A percentile compares a stretch with the other conserved stretches of the same genome.
Evolutionary conservation across 805 yeast species (phyloP).

Genomic region (Monosporozyma servazzii): DNA sequence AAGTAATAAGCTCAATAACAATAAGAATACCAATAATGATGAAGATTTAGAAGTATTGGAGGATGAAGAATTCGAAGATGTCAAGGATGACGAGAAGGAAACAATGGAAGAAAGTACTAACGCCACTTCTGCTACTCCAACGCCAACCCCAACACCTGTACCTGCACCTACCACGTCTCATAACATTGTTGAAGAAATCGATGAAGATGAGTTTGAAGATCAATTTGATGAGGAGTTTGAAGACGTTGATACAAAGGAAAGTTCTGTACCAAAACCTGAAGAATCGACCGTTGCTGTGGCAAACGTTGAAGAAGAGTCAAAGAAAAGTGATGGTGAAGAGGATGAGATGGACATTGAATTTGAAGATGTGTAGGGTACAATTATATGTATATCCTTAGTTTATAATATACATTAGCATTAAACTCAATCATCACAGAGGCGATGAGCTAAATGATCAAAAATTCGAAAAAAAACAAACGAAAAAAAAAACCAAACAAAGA

Average conservation of each 20-base stretch:
- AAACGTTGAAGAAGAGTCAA: slow-evolving; percentile 2
- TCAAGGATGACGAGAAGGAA: neutral
- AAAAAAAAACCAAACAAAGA: neutral
- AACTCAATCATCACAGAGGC: neutral
- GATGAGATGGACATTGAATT: slow-evolving; percentile 30
- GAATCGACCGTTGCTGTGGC: slow-evolving; percentile 2
- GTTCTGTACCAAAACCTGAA: slow-evolving; percentile 5
- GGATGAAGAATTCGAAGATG: slow-evolving; percentile 24
- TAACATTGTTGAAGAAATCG: slow-evolving; percentile 10
- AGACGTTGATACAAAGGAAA: slow-evolving; percentile 3
- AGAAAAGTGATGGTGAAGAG: slow-evolving; percentile 13
- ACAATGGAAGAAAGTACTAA: neutral
- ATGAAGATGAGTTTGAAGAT: slow-evolving; percentile 17
- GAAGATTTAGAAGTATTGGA: slow-evolving; percentile 42
- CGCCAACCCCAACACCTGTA: neutral
- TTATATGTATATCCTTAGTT: neutral
- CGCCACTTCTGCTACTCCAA: neutral
- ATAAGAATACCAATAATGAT: slow-evolving; percentile 38
- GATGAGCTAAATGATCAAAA: neutral
- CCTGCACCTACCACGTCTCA: neutral
- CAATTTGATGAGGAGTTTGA: slow-evolving; percentile 15
- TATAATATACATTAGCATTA: neutral
- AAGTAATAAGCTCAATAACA: slow-evolving; percentile 37
- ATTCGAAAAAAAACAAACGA: no score
- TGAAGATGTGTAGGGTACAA: slow-evolving; percentile 23